Conservation (phyloP, 2,329 filamentous ascomycete genomes). For the Emmonsiellopsis sp. region DNA sequence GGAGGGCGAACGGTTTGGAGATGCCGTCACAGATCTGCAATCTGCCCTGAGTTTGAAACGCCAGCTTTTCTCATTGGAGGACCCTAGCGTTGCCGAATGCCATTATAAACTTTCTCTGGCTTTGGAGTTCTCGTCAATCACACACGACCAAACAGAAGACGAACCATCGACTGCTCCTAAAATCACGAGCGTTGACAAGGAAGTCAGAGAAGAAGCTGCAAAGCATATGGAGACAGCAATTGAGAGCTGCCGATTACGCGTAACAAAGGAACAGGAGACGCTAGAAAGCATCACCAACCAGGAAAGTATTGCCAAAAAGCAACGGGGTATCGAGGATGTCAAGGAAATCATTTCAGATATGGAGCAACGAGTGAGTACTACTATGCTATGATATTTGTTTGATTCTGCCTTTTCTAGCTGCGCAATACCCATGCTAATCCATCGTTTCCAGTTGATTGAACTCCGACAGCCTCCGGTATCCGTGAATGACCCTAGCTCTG, state of each 20-base stretch:
- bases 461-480: conserved; percentile 46
- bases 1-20: conserved; percentile 84
- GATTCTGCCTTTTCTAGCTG: background rate
- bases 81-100: conserved; percentile 80
- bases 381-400: conserved; percentile 1
- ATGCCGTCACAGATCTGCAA: conserved; percentile 76
- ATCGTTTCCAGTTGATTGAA: conserved; percentile 40
- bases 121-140: conserved; percentile 83
- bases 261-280: conserved; percentile 43
- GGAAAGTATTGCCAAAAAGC: conserved; percentile 29
- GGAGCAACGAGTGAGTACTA: conserved; percentile 42
- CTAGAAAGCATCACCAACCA: conserved; percentile 33
- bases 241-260: conserved; percentile 45
- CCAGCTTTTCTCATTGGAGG: conserved; percentile 68
- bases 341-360: conserved; percentile 54
- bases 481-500: conserved; percentile 28
- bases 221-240: conserved; percentile 53
- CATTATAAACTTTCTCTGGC: conserved; percentile 95
- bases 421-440: background rate
- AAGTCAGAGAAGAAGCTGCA: conserved; percentile 48
- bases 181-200: conserved; percentile 37
- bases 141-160: conserved; percentile 34
- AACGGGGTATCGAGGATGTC: conserved; percentile 46
- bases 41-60: conserved; percentile 70
- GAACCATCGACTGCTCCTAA: conserved; percentile 30